Evolutionary conservation across 805 yeast genomes (phyloP), one percentile per base, ranked within the genome.

Genomic region (Zygotorulaspora danielsina): DNA sequence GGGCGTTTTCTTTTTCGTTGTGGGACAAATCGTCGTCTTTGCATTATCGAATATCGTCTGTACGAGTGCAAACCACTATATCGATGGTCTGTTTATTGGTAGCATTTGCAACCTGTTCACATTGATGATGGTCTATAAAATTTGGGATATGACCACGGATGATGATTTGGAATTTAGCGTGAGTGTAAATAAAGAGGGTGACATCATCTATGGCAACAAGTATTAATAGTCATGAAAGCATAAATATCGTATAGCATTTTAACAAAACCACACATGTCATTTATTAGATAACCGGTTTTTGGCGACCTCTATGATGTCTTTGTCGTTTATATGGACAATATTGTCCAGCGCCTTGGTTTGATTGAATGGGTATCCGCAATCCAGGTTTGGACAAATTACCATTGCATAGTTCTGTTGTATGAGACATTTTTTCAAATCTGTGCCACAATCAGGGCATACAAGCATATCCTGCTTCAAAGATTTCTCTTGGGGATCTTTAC

Each of bases 131-230:
- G 71, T 90, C 36, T 90, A 88, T 70, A 89, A 93, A 65, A 86
- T 79, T 51, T 90, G 97, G 96, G 97, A 89, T 56, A 87, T 89
- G 75, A 81, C 90, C 37, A 93, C 97, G 9, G 79, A 81, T 41
- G 97, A 90, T 55, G 97, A 93, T 61, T 78, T 90, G 52, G 98
- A 90, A 65, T 93, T 90, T 63, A 78, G 87, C 34, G 93, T 86
- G 36, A 72, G 78, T 42, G 68, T 69, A 26, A 67, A 67, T 42
- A 76, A 70, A 45, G 68, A 64, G 13, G 69, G 67, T 29, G 65
- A 59, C 17, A 55, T 64, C 31, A 36, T 50, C 15, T 55, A 54
- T 35, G 31, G 24, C 10, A 21, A 21, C 10, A 21, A 8, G 24
- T 21, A 21, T 21, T 21, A 10, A 21, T 21, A 7, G 9, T 21